Evolutionary conservation across 2,329 filamentous ascomycete genomes (phyloP), one percentile per base, ranked within the genome.

Genomic region (Fonsecaea erecta): DNA sequence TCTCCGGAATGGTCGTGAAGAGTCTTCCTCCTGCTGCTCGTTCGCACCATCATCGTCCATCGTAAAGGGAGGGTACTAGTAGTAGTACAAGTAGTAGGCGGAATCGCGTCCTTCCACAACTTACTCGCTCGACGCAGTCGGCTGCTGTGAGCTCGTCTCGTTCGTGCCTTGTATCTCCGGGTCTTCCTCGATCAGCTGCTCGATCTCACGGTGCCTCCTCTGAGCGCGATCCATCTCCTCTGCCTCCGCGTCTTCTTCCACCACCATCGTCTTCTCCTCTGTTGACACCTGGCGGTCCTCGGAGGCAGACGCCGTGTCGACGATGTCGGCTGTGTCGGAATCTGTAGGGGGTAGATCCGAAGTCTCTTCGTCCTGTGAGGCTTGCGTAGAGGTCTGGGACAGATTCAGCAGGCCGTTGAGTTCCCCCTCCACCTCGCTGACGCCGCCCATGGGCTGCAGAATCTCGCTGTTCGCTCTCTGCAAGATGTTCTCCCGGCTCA

Each of bases 401-500:
- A 69, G 64, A 30, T 60, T 56, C 51, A 67, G 32, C 18, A 69
- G 53, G 7, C 62, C 62, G 26, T 69, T 67, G 54, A 69, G 37
- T 16, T 51, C 67, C 30, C 63, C 61, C 54, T 70, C 68, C 6
- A 60, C 65, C 28, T 66, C 68, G 43, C 63, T 63, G 37, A 56
- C 46, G 4, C 65, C 65, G 32, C 52, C 37, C 61, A 70, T 68
- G 16, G 65, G 68, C 40, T 59, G 64, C 12, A 68, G 34, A 34
- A 60, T 48, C 60, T 55, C 60, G 56, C 68, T 70, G 48, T 70
- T 63, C 18, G 67, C 86, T 0, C 70, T 80, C 75, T 95, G 89
- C 60, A 93, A 91, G 37, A 97, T 96, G 74, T 96, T 91, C 52
- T 87, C 86, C 68, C 87, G 85, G 3, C 85, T 87, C 52, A 96